Evolutionary conservation across 164 flowering plant species (phyloP), one percentile per base, ranked within the genome.

Genomic region (Chimonanthus salicifolius): DNA sequence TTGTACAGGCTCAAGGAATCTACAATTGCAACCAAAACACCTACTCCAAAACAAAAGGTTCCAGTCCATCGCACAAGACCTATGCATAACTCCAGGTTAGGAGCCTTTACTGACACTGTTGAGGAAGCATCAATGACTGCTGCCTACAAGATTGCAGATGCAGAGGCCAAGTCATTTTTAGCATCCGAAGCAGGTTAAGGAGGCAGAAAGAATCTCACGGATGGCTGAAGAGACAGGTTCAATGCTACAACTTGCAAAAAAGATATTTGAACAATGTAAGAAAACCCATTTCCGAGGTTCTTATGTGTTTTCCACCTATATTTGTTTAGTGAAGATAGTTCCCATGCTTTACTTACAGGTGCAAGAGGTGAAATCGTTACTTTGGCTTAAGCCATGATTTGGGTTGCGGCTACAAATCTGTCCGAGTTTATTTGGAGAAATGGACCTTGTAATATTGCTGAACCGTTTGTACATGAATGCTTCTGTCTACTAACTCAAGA

Each of bases 111-210:
- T 18, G 86, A 80, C 20, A 77, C 84, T 4, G 51, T 85, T 50
- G 86, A 87, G 72, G 90, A 87, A 68, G 90, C 93, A 20, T 76
- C 89, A 33, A 51, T 62, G 3, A 69, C 85, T 71, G 91, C 92
- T 50, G 94, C 97, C 5, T 87, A 84, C 76, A 86, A 74, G 79
- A 71, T 94, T 71, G 92, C 94, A 48, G 97, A 88, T 33, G 97
- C 96, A 8, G 97, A 94, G 75, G 85, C 84, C 80, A 89, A 86
- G 78, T 79, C 92, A 5, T 87, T 74, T 77, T 74, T 91, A 68
- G 97, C 97, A 62, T 85, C 90, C 58, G 91, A 87, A 76, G 87
- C 98, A n/a, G 88, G 88, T 87, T 16, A 87, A 85, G 79, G 92
- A 94, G 75, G 83, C 87, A 13, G 97, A 90, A 71, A 85, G 89